A percentile compares a stretch with the other conserved stretches of the same genome.
Conservation (phyloP, 2,329 filamentous ascomycete species). For the Teratosphaeria viscida region DNA sequence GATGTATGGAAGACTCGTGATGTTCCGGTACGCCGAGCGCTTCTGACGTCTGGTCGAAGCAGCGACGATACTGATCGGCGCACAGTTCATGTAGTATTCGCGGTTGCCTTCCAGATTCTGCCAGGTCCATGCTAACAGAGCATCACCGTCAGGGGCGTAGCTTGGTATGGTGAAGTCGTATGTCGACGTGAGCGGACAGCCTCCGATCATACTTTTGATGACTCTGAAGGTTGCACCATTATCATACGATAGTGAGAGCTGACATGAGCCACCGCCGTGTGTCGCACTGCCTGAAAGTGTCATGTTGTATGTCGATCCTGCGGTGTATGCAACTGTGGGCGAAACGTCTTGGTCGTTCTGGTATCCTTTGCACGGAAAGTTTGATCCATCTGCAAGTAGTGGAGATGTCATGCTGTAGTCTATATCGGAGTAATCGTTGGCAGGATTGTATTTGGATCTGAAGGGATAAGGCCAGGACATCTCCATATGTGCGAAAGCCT, state of each 20-base stretch:
- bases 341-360: slow-evolving; percentile 41
- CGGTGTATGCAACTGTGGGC: slow-evolving; percentile 50
- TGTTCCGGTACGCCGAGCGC: slow-evolving; percentile 10
- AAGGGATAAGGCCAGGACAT: slow-evolving; percentile 46
- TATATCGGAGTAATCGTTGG: slow-evolving; percentile 34
- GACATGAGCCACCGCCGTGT: slow-evolving; percentile 60
- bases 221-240: slow-evolving; percentile 60
- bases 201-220: slow-evolving; percentile 52
- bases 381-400: slow-evolving; percentile 46
- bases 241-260: slow-evolving; percentile 65
- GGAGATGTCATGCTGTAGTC: slow-evolving; percentile 67
- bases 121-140: slow-evolving; percentile 60
- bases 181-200: slow-evolving; percentile 40
- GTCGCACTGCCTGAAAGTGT: slow-evolving; percentile 48
- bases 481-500: slow-evolving; percentile 39
- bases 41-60: slow-evolving; percentile 6
- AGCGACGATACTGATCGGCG: slow-evolving; percentile 27
- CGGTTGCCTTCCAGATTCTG: slow-evolving; percentile 50
- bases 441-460: slow-evolving; percentile 40
- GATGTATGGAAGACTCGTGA: slow-evolving; percentile 30
- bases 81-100: slow-evolving; percentile 83
- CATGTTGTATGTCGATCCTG: slow-evolving; percentile 54
- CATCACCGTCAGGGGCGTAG: slow-evolving; percentile 50
- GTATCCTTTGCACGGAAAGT: slow-evolving; percentile 71
- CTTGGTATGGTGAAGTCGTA: slow-evolving; percentile 58